Evolutionary conservation across 164 flowering plant species (phyloP), one percentile per base, ranked within the genome.

Genomic region (Chloranthus sessilifolius): DNA sequence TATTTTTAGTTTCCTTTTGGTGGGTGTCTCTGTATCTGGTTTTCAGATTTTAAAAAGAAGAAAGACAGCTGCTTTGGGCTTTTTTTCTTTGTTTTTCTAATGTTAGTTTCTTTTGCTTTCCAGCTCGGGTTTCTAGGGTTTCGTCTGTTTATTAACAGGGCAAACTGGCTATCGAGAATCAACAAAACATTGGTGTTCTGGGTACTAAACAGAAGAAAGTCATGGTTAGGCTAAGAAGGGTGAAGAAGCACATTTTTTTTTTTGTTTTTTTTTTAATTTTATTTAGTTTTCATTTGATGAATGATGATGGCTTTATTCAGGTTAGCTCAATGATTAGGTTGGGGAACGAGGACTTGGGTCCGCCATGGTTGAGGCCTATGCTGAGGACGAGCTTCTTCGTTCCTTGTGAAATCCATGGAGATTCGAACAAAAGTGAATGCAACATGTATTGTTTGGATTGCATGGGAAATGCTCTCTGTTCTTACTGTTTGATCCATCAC

Each of bases 391-490:
- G 36, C 52, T 83, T 60, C 64, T 83, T 83, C 50, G n/a, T 48
- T 11, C 74, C 74, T 15, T 83, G 91, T 28, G 22, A 33, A 8
- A 25, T 63, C 31, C 91, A 83, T 48, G 78, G 65, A 0, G 74
- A 74, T 47, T 68, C 83, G 2, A 64, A 61, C 35, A 83, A 77
- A 49, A 77, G 79, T 49, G 85, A 81, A 68, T 83, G 91, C 63
- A 83, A 83, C 37, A 24, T 77, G 67, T 83, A 61, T 55, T 83
- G 91, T 41, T 65, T 83, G 62, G 83, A 83, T 43, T 83, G 91
- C 56, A 59, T 61, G 61, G 80, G 72, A 4, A 54, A 59, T 40
- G 74, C 91, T 29, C 48, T 81, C 36, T 83, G 91, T 41, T 73
- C 87, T 21, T 75, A 70, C 66, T 81, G 91, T 59, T 50, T 79